Evolutionary conservation across 2,329 filamentous ascomycete genomes (phyloP), one percentile per base, ranked within the genome.

Genomic region (Colletotrichum costaricense): DNA sequence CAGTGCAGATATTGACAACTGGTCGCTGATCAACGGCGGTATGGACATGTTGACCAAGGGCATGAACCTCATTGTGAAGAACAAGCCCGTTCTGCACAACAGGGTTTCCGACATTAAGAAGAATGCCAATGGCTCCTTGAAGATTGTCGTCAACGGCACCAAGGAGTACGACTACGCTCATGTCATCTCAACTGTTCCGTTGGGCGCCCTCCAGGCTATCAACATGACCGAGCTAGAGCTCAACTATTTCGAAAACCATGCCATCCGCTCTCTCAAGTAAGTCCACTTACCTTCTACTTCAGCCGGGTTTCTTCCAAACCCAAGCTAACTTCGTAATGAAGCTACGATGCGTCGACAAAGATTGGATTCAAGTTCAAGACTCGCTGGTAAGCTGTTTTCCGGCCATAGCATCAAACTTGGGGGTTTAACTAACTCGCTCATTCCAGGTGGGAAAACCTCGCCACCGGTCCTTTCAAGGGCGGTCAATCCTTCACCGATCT

Each of bases 21-120:
- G 81, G 80, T 75, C 74, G 28, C 80, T 79, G 38, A 77, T 83
- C 69, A 76, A 80, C 24, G 81, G 81, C 16, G 81, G 81, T 19
- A 78, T 78, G 74, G 75, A 76, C 46, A 75, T 75, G 67, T 49
- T 81, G 22, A 78, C 78, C 24, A 76, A 81, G 26, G 77, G 75
- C 52, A 81, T 82, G 78, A 73, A 73, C 19, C 74, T 76, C 5
- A 73, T 76, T 46, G 60, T 79, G 46, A 69, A 71, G 67, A 76
- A 70, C 14, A 77, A 78, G 66, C 76, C 76, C 9, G 42, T 72
- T 22, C 64, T 76, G 26, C 63, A 76, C 70, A 71, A 60, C 62
- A 69, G 74, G 11, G 78, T 80, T 2, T 77, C 76, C 12, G 72
- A 68, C 30, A 79, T 80, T 72, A 67, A 54, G 58, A 59, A 67